Evolutionary conservation across 2,329 filamentous ascomycete species (phyloP), one percentile per base, ranked within the genome.

Genomic region (Basipetospora chlamydospora): DNA sequence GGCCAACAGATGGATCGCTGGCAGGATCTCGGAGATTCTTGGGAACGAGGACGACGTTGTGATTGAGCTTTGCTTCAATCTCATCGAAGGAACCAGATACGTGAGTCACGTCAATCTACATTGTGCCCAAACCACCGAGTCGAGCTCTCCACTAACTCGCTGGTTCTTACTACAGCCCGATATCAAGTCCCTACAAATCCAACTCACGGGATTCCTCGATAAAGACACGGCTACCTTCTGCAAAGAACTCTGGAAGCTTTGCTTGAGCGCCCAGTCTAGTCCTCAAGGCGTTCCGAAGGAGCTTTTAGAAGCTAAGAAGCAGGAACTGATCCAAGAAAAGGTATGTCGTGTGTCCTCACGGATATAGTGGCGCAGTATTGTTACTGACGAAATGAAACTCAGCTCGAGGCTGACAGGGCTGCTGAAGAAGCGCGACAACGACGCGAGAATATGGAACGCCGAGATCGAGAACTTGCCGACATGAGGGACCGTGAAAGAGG

Each of bases 11-110:
- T 98, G 90, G 90, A 95, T 96, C 54, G 81, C 84, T 4, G 74
- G 78, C 49, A 83, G 80, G 55, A 84, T 98, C 39, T 82, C 80
- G 17, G 79, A 84, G 39, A 88, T 96, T 33, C 63, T 96, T 28
- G 82, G 82, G n/a, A 82, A 73, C 47, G 90, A 98, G 49, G 90
- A 98, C 53, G 90, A 98, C 52, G 85, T 98, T 34, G 81, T 96
- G 3, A 90, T 90, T 45, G 87, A 95, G 59, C 74, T 95, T 17
- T 75, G 73, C 51, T 78, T 73, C 51, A 73, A 73, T 45, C 57
- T 78, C 23, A 68, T 78, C 21, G 87, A 96, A 53, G 78, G 77
- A 33, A 63, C 74, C 15, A 76, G 81, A 54, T 80, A 73, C 55
- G 87, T 94, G 62, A 47, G 81, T 68, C 31, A 11, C 33, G 8